These are phyloP conservation scores for Zea luxurians DNA, from an alignment of 176 grass and related monocot genomes.

Conservation along the genomic window DNA sequence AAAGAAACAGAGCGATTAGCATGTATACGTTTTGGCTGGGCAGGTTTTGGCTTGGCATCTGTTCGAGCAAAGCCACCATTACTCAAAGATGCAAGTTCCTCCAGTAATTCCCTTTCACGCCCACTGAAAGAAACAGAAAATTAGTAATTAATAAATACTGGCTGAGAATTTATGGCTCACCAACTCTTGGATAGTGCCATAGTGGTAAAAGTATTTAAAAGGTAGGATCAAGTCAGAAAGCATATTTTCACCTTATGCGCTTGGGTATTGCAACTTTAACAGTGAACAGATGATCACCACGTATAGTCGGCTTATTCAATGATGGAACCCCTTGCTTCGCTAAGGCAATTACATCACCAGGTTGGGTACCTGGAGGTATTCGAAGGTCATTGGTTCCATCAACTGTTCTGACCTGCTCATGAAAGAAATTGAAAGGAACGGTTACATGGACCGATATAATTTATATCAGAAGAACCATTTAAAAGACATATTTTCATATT, in stretches of 20 bases:
- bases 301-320: slow-evolving; percentile 85
- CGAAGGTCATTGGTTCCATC: slow-evolving; percentile 75
- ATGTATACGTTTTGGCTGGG: slow-evolving; percentile 61
- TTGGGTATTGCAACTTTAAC: slow-evolving; percentile 87
- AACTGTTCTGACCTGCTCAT: slow-evolving; percentile 81
- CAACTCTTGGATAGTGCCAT: slow-evolving; percentile 15
- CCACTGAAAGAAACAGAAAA: slow-evolving; percentile 52
- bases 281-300: slow-evolving; percentile 94
- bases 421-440: slow-evolving; percentile 28
- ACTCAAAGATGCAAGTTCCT: slow-evolving; percentile 82
- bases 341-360: slow-evolving; percentile 82
- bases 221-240: slow-evolving; percentile 20
- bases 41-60: slow-evolving; percentile 51
- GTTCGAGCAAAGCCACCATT: slow-evolving; percentile 39
- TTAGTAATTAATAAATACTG: slow-evolving; percentile 17
- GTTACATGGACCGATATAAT: slow-evolving; percentile 11
- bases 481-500: slow-evolving; percentile 1
- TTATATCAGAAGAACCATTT: slow-evolving; percentile 16
- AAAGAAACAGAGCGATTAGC: not conserved
- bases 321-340: slow-evolving; percentile 88
- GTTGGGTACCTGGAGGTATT: slow-evolving; percentile 96
- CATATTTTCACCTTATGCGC: slow-evolving; percentile 66
- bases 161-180: not conserved
- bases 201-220: not conserved
- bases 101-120: slow-evolving; percentile 75